These are phyloP conservation scores for Erucastrum elatum DNA, from an alignment of 345 rosid species.

Conservation along the genomic window DNA sequence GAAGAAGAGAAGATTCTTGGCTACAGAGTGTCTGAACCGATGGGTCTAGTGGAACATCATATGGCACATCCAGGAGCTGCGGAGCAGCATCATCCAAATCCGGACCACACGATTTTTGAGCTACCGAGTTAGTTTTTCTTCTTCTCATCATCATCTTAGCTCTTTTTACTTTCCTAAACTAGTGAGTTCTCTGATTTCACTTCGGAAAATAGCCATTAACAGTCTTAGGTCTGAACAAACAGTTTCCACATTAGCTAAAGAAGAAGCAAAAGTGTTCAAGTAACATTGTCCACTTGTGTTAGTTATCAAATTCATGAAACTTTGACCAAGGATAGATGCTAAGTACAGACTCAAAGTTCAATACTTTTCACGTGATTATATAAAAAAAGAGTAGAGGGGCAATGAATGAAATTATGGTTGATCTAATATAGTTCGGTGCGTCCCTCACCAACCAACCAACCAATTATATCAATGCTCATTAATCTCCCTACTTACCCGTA, in stretches of 20 bases:
- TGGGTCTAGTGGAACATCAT: conserved; percentile 52
- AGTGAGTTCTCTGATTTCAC: neutral
- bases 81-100: conserved; percentile 59
- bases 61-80: conserved; percentile 65
- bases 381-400: neutral
- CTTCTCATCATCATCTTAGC: neutral
- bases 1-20: conserved; percentile 71
- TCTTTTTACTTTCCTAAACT: neutral
- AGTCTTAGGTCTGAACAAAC: conserved; percentile 1
- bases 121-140: conserved; percentile 11
- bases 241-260: neutral
- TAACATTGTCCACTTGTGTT: neutral
- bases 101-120: conserved; percentile 66
- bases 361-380: neutral
- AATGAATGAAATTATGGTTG: neutral
- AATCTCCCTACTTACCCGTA: neutral
- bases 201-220: neutral
- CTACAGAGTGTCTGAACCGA: conserved; percentile 85
- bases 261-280: neutral
- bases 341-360: neutral
- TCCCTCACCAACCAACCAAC: neutral
- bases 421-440: neutral
- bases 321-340: neutral
- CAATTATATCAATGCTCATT: neutral
- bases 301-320: neutral